Evolutionary conservation across 2,329 filamentous ascomycete genomes (phyloP).

Genomic region (Hymenoscyphus occultus): DNA sequence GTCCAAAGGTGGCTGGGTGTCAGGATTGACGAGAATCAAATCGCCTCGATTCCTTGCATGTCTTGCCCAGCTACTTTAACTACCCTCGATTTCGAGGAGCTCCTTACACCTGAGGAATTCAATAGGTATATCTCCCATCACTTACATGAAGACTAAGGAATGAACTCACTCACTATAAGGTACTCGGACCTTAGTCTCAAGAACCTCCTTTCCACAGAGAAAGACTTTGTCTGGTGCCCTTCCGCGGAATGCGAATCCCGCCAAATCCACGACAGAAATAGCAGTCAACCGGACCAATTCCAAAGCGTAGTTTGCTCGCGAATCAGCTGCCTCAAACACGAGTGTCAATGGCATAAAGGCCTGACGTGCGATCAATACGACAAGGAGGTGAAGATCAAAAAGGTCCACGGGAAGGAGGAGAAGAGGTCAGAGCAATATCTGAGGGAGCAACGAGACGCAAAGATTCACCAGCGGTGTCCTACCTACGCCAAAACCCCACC

Average conservation of each 20-base stretch:
- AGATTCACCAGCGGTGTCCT: too few species aligned
- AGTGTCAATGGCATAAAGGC: not conserved
- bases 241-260: not conserved
- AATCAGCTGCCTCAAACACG: not conserved
- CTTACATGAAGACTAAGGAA: not conserved
- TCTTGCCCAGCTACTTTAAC: not conserved
- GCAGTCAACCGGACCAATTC: not conserved
- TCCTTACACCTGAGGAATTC: not conserved
- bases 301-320: not conserved
- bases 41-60: not conserved
- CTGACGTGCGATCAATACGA: not conserved
- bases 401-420: not conserved
- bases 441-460: not conserved
- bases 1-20: not conserved
- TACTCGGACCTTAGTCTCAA: not conserved
- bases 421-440: not conserved
- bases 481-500: too few species aligned
- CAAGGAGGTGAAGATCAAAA: not conserved
- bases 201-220: not conserved
- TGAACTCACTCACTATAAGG: not conserved
- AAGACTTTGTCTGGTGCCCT: not conserved
- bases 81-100: not conserved
- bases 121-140: not conserved
- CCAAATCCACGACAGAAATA: not conserved
- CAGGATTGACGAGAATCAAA: not conserved